Percentiles rank a stretch among this genome's conserved stretches.
Conservation (phyloP, 441 rosid genomes). For the Rhodomyrtus psidioides region DNA sequence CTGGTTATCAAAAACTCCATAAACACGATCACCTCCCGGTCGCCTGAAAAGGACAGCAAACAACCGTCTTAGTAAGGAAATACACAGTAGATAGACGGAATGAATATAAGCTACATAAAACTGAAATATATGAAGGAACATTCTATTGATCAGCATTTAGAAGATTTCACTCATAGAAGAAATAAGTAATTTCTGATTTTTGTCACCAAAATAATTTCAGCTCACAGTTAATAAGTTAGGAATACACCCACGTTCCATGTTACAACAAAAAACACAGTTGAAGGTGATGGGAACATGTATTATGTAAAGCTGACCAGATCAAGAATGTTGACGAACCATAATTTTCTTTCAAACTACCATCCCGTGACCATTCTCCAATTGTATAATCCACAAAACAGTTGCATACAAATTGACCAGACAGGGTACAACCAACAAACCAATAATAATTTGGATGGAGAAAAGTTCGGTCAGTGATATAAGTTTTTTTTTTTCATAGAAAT, state of each 20-base stretch:
- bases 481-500: not conserved
- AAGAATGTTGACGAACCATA: not conserved
- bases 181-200: not conserved
- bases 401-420: not conserved
- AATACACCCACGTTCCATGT: not conserved
- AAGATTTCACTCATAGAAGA: not conserved
- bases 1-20: slow-evolving; percentile 12
- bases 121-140: not conserved
- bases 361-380: not conserved
- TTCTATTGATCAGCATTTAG: not conserved
- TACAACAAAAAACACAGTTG: not conserved
- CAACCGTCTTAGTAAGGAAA: too few species aligned
- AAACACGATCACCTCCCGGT: slow-evolving; percentile 12
- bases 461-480: not conserved
- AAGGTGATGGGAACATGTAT: not conserved
- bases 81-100: not conserved
- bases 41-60: not conserved
- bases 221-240: too few species aligned
- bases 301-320: not conserved
- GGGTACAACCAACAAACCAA: not conserved
- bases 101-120: not conserved
- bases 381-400: not conserved
- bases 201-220: not conserved
- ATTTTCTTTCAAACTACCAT: not conserved
- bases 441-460: not conserved